Evolutionary conservation across 2,329 filamentous ascomycete genomes (phyloP), one percentile per base, ranked within the genome.

Genomic region (Fusarium illudens): DNA sequence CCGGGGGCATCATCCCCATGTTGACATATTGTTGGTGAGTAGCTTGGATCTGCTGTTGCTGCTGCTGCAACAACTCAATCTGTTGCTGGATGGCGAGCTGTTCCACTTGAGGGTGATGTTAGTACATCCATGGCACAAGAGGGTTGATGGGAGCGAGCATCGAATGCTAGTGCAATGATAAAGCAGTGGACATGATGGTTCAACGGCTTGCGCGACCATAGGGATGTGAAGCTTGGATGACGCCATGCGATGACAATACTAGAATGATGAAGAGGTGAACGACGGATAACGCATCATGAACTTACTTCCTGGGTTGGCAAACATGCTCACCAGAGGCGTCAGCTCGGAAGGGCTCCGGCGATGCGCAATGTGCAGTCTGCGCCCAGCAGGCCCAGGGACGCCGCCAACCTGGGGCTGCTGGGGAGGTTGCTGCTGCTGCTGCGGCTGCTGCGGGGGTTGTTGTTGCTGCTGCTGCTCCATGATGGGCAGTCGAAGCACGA

Each of bases 21-120:
- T 96, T 97, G 75, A 97, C 91, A 84, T 97, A 97, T 82, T 98
- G 95, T 82, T 97, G 94, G 77, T 97, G 94, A 69, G 93, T 96
- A 74, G 93, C 93, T 82, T 96, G 93, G 77, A 98, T 96, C 79
- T 97, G 94, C 81, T 98, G 94, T 79, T 98, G 96, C 80, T 98
- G 96, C 80, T 97, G 94, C 84, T 98, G 95, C 76, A 98, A 87
- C 78, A 96, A 87, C 82, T 98, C 95, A 77, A 98, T 97, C 83
- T 98, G 95, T 84, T 97, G 95, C 83, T 97, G 94, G 79, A 98
- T 94, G 78, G 93, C 93, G 78, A 97, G 89, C 87, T 97, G 94
- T 85, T 97, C 95, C 92, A 97, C 94, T 97, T 75, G 50, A 66
- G 57, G 62, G 65, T 25, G 42, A 37, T 42, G 61, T 75, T 62